phyloP scores from a whole-genome alignment of 2,329 filamentous ascomycete genomes.

The Colletotrichum brevisporum region DNA sequence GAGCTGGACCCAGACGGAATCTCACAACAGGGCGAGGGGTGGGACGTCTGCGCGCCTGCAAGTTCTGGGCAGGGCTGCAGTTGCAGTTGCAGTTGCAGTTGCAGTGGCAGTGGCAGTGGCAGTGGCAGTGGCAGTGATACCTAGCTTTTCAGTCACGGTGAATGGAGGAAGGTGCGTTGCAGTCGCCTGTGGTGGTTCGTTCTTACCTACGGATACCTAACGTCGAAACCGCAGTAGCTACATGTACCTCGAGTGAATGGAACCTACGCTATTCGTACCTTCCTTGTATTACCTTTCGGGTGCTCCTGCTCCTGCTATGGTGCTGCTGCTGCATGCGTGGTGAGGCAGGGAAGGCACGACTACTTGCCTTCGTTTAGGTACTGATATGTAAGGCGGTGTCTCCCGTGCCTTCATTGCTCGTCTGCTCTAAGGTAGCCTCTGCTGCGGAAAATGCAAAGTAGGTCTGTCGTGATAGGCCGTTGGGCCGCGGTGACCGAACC shows the following conservation, averaged over 20 bases:
- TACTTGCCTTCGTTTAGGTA: not conserved
- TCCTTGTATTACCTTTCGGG: slow-evolving; percentile 4
- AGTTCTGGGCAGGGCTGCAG: slow-evolving; percentile 30
- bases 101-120: slow-evolving; percentile 22
- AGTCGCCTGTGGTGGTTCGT: not conserved
- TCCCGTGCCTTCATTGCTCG: not conserved
- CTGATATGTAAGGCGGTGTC: not conserved
- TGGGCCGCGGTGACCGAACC: slow-evolving; percentile 22
- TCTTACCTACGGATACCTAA: slow-evolving; percentile 11
- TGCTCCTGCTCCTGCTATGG: not conserved
- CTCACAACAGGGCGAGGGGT: not conserved
- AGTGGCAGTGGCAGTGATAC: slow-evolving; percentile 23
- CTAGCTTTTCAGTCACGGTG: slow-evolving; percentile 23
- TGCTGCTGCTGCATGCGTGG: slow-evolving; percentile 1
- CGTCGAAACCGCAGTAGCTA: not conserved
- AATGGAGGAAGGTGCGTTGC: slow-evolving; percentile 18
- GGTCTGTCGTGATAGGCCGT: slow-evolving; percentile 32
- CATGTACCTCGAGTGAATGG: not conserved
- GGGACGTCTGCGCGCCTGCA: slow-evolving; percentile 1
- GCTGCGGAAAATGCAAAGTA: slow-evolving; percentile 12
- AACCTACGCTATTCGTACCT: no score
- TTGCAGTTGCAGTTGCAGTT: not conserved
- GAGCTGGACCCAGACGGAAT: not conserved
- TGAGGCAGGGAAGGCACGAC: slow-evolving; percentile 3
- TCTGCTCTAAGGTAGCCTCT: no score